phyloP scores from a whole-genome alignment of 257 asterid species.

The Nicotiana paniculata region DNA sequence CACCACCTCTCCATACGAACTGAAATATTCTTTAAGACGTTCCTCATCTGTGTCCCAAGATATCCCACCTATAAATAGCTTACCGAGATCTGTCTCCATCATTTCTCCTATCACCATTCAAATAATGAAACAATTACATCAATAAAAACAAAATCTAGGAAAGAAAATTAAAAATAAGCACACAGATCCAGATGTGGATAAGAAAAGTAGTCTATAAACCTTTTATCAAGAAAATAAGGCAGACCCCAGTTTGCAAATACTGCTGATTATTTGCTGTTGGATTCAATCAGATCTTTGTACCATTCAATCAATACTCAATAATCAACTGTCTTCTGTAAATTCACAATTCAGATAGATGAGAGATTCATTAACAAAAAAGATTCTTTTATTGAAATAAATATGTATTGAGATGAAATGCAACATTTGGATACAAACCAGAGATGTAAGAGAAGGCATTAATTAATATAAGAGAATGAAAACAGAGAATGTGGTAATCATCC shows the following conservation, averaged over 20 bases:
- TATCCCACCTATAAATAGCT: constrained; percentile 84
- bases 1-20: constrained; percentile 57
- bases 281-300: constrained; percentile 63
- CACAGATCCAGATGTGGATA: constrained; percentile 40
- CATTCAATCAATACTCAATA: constrained; percentile 48
- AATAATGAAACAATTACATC: background rate
- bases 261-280: constrained; percentile 22
- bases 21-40: constrained; percentile 62
- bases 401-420: constrained; percentile 19
- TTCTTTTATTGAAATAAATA: background rate
- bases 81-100: constrained; percentile 77
- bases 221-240: constrained; percentile 64
- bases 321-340: constrained; percentile 25
- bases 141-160: background rate
- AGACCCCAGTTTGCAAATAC: constrained; percentile 43
- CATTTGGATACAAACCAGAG: constrained; percentile 36
- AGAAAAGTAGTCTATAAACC: constrained; percentile 19
- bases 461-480: constrained; percentile 40
- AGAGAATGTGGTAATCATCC: constrained; percentile 61
- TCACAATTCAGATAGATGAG: constrained; percentile 53
- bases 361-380: constrained; percentile 16
- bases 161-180: constrained; percentile 19
- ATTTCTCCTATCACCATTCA: constrained; percentile 32
- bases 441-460: constrained; percentile 51
- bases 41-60: constrained; percentile 94